A percentile compares a stretch with the other conserved stretches of the same genome.
Conservation (phyloP, 345 rosid species). For the Dovyalis caffra region DNA sequence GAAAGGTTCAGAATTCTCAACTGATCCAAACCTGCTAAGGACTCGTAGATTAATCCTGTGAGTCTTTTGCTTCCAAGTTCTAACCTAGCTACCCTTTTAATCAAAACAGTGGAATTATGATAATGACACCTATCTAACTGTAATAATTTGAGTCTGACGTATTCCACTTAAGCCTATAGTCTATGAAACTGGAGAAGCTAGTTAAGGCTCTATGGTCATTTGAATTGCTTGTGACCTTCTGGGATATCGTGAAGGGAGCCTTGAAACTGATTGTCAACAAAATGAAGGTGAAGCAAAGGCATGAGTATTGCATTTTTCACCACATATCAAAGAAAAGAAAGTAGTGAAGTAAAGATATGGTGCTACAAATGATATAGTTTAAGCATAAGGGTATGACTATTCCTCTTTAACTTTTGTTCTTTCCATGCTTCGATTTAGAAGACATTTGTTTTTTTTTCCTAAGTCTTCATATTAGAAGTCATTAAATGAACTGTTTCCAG, state of each 20-base stretch:
- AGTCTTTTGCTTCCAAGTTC: constrained; percentile 27
- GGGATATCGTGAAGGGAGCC: constrained; percentile 10
- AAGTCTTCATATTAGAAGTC: too few species aligned
- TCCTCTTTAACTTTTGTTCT: too few species aligned
- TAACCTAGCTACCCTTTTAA: constrained; percentile 24
- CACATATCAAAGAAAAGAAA: background rate
- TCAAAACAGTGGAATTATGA: constrained; percentile 2
- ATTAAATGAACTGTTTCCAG: too few species aligned
- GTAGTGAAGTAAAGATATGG: background rate
- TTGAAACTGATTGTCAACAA: constrained; percentile 2
- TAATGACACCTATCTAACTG: constrained; percentile 30
- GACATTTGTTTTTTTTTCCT: too few species aligned
- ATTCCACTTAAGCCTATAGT: constrained; percentile 18
- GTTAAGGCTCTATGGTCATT: constrained; percentile 14
- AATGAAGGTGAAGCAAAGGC: background rate
- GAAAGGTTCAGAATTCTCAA: constrained; percentile 33
- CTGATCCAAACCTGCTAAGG: constrained; percentile 24
- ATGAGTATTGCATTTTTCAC: background rate
- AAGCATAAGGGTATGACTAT: background rate
- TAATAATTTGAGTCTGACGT: constrained; percentile 19
- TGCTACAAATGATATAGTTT: background rate
- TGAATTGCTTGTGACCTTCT: constrained; percentile 11
- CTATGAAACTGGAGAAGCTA: constrained; percentile 14
- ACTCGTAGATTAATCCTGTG: constrained; percentile 17
- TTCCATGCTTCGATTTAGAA: too few species aligned